Base-by-base conservation (phyloP, 768 basidiomycete species). In the Tephrocybe rancida region DNA sequence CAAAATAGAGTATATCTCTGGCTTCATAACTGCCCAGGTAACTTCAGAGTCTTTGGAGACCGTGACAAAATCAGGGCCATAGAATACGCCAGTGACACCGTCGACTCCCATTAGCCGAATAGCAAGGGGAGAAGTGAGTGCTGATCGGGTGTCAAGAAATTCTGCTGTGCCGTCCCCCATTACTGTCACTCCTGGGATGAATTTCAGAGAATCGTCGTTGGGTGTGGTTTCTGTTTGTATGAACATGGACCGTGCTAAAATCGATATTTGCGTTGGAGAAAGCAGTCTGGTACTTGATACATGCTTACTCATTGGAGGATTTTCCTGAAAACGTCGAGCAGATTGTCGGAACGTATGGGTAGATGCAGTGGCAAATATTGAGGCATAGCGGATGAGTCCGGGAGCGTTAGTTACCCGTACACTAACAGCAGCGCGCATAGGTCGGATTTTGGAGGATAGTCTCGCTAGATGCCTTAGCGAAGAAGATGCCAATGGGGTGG, bases 191-290 rank as follows among this genome's bases (percentile, higher is more conserved):
- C 97, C 97, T 1, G 96, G 97, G 54, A 99, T 94, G 73, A 99
- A 99, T 70, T 99, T 98, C 47, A 99, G 82, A 1, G 95, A 96
- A 67, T 98, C 94, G 27, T 93, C 92, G 68, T 99, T 99, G 0
- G 97, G 97, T 0, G 97, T 99, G 9, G 87, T 85, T 73, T 98
- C 95, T 4, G 96, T 98, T 73, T 99, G 97, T 52, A 98, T 97
- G 76, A 98, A 98, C 95, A 98, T 96, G 49, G 89, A 88, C 21
- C 95, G 85, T 29, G 73, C 90, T 92, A 55, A 25, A 16, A 16
- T 14, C 11, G 26, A 29, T 42, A 3, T 49, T 43, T 26, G 7
- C n/a, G 30, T 18, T 44, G 19, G 25, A 21, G 32, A 27, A 38
- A 3, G 16, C 9, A 37, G 3, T 1, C 18, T 11, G 14, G 22